Evolutionary conservation across 2,329 filamentous ascomycete genomes (phyloP).

Genomic region (Pseudocercospora crystallina): DNA sequence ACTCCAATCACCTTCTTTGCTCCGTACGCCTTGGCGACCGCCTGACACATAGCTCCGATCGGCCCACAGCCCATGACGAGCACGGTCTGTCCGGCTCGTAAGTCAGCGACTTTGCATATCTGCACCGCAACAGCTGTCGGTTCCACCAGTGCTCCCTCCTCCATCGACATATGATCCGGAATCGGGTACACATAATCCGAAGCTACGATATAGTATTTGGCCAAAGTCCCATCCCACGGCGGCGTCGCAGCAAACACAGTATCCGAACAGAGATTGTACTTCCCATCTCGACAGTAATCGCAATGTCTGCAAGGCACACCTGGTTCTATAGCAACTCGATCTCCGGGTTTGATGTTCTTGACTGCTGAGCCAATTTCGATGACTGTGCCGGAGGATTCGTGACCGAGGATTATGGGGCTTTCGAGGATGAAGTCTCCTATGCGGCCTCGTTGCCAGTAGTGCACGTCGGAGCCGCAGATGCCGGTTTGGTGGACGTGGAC

Average conservation of each 20-base stretch:
- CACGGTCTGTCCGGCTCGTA: conserved; percentile 43
- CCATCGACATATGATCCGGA: conserved; percentile 46
- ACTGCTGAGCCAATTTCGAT: conserved; percentile 44
- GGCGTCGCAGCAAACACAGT: conserved; percentile 54
- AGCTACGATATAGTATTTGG: conserved; percentile 50
- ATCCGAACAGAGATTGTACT: conserved; percentile 79
- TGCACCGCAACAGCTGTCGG: conserved; percentile 55
- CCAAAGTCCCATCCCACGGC: conserved; percentile 49
- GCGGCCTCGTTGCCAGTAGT: conserved; percentile 47
- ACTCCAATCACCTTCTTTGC: conserved; percentile 77
- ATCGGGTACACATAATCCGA: conserved; percentile 51
- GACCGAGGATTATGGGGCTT: conserved; percentile 45
- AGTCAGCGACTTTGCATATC: conserved; percentile 39
- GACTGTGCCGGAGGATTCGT: conserved; percentile 35
- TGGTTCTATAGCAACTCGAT: conserved; percentile 52
- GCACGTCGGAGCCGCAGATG: conserved; percentile 74
- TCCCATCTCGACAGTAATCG: conserved; percentile 61
- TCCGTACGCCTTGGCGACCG: conserved; percentile 77
- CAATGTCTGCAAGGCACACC: conserved; percentile 49
- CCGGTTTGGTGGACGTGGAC: conserved; percentile 79
- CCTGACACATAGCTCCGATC: conserved; percentile 81
- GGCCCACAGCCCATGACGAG: conserved; percentile 49
- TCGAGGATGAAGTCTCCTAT: conserved; percentile 49
- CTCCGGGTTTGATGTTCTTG: conserved; percentile 45
- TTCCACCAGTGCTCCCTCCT: conserved; percentile 56